Percentiles rank a stretch among this genome's conserved stretches.
Evolutionary conservation across 257 asterid species (phyloP).

Genomic region (Nicotiana tomentosiformis): DNA sequence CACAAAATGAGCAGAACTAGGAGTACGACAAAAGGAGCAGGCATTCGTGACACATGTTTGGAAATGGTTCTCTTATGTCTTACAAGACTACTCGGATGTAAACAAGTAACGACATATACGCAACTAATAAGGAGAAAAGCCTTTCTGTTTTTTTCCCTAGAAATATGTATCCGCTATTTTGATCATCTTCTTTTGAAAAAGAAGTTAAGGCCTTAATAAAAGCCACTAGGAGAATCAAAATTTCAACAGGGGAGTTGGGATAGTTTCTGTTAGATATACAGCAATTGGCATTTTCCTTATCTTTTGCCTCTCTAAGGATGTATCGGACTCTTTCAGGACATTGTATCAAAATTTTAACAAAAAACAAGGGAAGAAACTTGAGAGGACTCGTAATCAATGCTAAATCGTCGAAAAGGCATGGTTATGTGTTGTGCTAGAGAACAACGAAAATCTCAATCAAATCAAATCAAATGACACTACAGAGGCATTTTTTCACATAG

Average conservation of each 20-base stretch:
- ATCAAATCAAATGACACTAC: not conserved
- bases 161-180: not conserved
- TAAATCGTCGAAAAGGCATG: not conserved
- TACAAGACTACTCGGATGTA: not conserved
- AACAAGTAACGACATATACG: not conserved
- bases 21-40: not conserved
- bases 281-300: not conserved
- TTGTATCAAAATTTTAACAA: not conserved
- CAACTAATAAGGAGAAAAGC: not conserved
- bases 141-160: not conserved
- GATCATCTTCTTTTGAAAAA: not conserved
- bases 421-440: not conserved
- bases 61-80: not conserved
- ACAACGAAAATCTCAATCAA: not conserved
- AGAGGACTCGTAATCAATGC: not conserved
- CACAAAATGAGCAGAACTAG: not conserved
- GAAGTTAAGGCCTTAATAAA: not conserved
- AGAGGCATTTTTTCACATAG: not conserved
- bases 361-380: not conserved
- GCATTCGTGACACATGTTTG: not conserved
- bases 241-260: not conserved
- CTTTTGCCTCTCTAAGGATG: not conserved
- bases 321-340: not conserved
- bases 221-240: not conserved
- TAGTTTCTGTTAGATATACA: not conserved